Percentiles rank a stretch among this genome's conserved stretches.
Conservation (phyloP, 2,329 filamentous ascomycete genomes). For the Clonostachys sp. region DNA sequence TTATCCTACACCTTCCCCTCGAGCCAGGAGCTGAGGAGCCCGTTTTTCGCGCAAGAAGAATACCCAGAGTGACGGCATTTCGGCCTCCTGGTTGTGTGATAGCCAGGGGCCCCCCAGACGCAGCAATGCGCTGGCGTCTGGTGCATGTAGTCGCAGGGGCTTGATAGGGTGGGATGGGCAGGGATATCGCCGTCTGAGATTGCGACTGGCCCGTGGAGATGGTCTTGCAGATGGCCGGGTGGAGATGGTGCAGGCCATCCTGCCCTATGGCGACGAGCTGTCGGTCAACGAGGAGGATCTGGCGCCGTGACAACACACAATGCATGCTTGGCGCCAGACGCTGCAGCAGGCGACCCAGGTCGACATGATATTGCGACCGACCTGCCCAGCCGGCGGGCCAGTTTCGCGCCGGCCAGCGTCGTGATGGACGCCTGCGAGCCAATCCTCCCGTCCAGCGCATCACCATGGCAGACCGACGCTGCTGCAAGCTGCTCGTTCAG, state of each 20-base stretch:
- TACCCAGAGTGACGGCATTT: constrained; percentile 5
- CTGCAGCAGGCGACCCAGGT: no score
- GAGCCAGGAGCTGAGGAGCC: constrained; percentile 9
- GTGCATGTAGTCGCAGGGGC: constrained; percentile 17
- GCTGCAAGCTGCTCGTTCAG: no score
- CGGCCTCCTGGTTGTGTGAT: neutral
- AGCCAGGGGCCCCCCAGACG: constrained; percentile 28
- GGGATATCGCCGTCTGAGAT: constrained; percentile 20
- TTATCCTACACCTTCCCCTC: constrained; percentile 32
- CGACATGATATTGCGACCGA: neutral
- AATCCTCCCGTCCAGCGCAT: neutral
- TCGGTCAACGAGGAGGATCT: no score
- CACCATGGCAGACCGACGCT: no score
- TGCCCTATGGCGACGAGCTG: no score
- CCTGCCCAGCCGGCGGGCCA: neutral
- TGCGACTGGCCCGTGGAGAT: constrained; percentile 31
- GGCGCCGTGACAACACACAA: constrained; percentile 29
- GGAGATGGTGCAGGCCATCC: constrained; percentile 24
- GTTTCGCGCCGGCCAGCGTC: no score
- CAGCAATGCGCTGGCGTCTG: constrained; percentile 41
- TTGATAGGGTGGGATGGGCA: constrained; percentile 31
- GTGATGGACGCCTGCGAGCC: no score
- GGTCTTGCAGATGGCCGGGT: constrained; percentile 26
- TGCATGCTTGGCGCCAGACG: constrained; percentile 25
- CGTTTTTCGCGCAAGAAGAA: constrained; percentile 12